Evolutionary conservation across 1,284 basidiomycete species (phyloP), one percentile per base, ranked within the genome.

Genomic region (Ceratobasidium sp.): DNA sequence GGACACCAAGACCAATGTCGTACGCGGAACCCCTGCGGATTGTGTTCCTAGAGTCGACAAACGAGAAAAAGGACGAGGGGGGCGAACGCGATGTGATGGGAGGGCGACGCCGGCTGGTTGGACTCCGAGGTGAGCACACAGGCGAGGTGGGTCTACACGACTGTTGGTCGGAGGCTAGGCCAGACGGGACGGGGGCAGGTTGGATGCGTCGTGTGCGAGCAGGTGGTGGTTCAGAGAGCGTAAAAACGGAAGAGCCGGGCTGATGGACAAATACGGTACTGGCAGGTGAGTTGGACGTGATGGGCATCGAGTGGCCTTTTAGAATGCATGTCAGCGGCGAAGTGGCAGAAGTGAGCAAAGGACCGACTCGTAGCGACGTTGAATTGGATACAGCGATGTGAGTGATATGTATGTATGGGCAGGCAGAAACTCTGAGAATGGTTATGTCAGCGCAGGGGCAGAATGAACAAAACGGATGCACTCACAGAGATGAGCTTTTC

Each of bases 241-340:
- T 66, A 50, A 75, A 75, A 18, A 41, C 65, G 59, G 70, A 71
- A 38, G 41, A 50, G 30, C 65, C n/a, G 64, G 20, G 41, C 18
- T 65, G 59, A 48, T 75, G 59, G 27, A 62, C 60, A 48, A 48
- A 35, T 75, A 75, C 14, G 54, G 52, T 75, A 54, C 50, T 38
- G 73, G 60, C n/a, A 62, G 57, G 54, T 66, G 33, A 33, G 48
- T 50, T 55, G 62, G 60, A 23, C 73, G 73, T 75, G 23, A 75
- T 75, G 73, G 73, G 73, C 73, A 75, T 75, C 52, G 41, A 52
- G 35, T 66, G 44, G 44, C 48, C 73, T 75, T 60, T 65, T 33
- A 41, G 60, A 30, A 27, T 27, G 18, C 35, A 54, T 75, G 33
- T 66, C 65, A 66, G 65, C 65, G 3, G 65, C n/a, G 46, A 66